Evolutionary conservation across 1,139 yeast genomes (phyloP), one percentile per base, ranked within the genome.

Genomic region (Geotrichum fermentans): DNA sequence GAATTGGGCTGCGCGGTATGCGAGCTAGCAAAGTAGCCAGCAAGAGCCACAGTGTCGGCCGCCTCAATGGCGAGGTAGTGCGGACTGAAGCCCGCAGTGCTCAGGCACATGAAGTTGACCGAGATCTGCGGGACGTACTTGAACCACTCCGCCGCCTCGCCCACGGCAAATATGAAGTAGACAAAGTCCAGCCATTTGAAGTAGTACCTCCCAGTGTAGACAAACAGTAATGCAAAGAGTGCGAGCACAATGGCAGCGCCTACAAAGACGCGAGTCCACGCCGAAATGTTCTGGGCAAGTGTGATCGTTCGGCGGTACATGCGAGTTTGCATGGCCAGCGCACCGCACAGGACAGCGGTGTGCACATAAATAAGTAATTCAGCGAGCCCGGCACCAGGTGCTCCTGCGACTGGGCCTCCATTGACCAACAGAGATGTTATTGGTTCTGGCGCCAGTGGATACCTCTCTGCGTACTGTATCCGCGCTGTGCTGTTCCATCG

Each of bases 151-250:
- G 48, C 42, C 10, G 54, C 46, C 26, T 51, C 44, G 17, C 53
- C 55, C 1, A 55, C 51, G 18, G 47, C 14, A 42, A 58, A 55
- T 3, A 58, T 18, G 46, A 54, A 52, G 43, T 56, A 54, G 11
- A 54, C 54, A 17, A 40, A 50, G 36, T 58, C 61, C 1, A 58
- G 50, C 50, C 54, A 53, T 47, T 45, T 51, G 26, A 55, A 14
- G 2, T 54, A 52, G 13, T 32, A 49, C 18, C 40, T 51, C 5
- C 58, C 57, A 21, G 50, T 43, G 13, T 43, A 45, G 2, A 35
- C 47, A 24, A 37, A 40, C 35, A 35, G 30, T 17, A 46, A 6
- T 33, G 43, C 6, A 1, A 50, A 14, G 14, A 42, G 14, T 5
- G 43, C 50, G 17, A 47, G 30, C 8, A 40, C 22, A 13, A 33